phyloP scores from a whole-genome alignment of 768 basidiomycete species.

The Boletus speciosus region DNA sequence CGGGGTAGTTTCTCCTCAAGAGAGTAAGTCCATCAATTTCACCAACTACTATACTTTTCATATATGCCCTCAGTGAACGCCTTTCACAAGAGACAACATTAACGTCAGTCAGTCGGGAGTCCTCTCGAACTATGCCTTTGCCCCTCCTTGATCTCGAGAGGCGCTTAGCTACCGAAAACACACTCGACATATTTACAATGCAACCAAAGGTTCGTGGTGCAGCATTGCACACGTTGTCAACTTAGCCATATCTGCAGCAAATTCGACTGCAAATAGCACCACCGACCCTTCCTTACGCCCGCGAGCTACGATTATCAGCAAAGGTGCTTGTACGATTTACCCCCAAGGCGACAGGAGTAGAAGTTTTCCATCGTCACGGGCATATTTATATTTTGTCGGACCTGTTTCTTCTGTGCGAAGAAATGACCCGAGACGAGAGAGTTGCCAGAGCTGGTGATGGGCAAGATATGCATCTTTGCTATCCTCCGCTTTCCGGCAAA shows the following conservation, averaged over 20 bases:
- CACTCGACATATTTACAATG: slow-evolving; percentile 96
- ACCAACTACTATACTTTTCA: slow-evolving; percentile 5
- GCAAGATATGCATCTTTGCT: slow-evolving; percentile 87
- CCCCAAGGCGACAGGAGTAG: slow-evolving; percentile 69
- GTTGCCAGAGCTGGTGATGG: slow-evolving; percentile 47
- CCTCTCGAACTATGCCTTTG: slow-evolving; percentile 49
- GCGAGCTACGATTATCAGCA: slow-evolving; percentile 69
- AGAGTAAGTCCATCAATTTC: slow-evolving; percentile 41
- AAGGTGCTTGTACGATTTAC: slow-evolving; percentile 76
- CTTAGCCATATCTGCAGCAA: slow-evolving; percentile 46
- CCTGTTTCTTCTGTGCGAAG: slow-evolving; percentile 86
- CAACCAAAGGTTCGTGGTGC: slow-evolving; percentile 64
- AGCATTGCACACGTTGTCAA: background rate
- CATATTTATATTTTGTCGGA: slow-evolving; percentile 91
- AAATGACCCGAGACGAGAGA: slow-evolving; percentile 67
- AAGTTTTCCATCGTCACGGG: slow-evolving; percentile 71
- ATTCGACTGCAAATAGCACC: slow-evolving; percentile 90
- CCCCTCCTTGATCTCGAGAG: slow-evolving; percentile 78
- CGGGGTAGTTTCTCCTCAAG: slow-evolving; percentile 51
- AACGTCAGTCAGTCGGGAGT: slow-evolving; percentile 51
- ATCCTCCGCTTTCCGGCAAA: slow-evolving; percentile 94
- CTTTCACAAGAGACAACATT: slow-evolving; percentile 57
- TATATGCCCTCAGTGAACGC: slow-evolving; percentile 43
- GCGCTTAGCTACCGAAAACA: slow-evolving; percentile 69
- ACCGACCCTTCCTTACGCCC: slow-evolving; percentile 69